Conservation (phyloP, 805 yeast species). For the Yarrowia sp. region DNA sequence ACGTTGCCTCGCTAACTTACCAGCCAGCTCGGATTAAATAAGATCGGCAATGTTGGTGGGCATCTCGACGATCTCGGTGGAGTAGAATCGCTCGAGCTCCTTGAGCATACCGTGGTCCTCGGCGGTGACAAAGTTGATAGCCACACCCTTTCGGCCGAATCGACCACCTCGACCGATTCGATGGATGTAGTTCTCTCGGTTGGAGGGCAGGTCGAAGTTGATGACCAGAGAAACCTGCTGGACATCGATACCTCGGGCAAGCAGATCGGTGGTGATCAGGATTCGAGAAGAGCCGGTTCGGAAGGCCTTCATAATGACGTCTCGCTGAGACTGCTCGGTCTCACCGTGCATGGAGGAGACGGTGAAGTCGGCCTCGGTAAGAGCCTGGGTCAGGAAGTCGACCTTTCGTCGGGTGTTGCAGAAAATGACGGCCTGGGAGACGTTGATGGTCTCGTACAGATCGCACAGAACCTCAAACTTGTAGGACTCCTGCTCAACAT, state of each 20-base stretch:
- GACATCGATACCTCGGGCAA: slow-evolving; percentile 98
- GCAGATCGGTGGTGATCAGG: slow-evolving; percentile 92
- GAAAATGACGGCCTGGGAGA: slow-evolving; percentile 97
- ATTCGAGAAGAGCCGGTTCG: slow-evolving; percentile 92
- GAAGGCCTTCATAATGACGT: slow-evolving; percentile 93
- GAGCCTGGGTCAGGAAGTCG: slow-evolving; percentile 83
- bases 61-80: slow-evolving; percentile 89
- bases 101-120: slow-evolving; percentile 77
- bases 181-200: slow-evolving; percentile 93
- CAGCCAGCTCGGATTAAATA: slow-evolving; percentile 45
- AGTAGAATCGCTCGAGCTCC: slow-evolving; percentile 87
- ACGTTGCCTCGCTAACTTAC: slow-evolving; percentile 30
- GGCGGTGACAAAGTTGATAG: slow-evolving; percentile 87
- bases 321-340: slow-evolving; percentile 94
- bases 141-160: slow-evolving; percentile 98
- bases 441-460: slow-evolving; percentile 90
- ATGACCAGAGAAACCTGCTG: slow-evolving; percentile 96
- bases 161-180: slow-evolving; percentile 99
- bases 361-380: slow-evolving; percentile 82
- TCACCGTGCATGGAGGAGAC: slow-evolving; percentile 98
- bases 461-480: slow-evolving; percentile 95
- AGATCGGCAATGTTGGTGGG: slow-evolving; percentile 74
- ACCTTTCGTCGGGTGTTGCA: slow-evolving; percentile 97
- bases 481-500: slow-evolving; percentile 91
- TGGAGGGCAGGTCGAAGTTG: slow-evolving; percentile 89